Evolutionary conservation across 163 green algal genomes (phyloP).

Genomic region (Chloroidium sp.): DNA sequence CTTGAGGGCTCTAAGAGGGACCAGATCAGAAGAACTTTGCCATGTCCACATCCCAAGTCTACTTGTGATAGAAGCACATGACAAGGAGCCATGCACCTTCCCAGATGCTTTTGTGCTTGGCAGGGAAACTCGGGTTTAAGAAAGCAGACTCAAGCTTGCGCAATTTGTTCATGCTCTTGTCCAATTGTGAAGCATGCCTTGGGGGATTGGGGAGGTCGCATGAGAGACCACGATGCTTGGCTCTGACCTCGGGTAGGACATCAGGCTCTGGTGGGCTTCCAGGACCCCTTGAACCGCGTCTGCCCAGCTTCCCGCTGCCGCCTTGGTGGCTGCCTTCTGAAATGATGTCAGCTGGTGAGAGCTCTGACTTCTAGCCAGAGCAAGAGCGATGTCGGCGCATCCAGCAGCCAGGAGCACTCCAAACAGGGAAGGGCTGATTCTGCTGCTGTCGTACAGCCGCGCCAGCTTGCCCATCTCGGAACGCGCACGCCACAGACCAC

Average conservation of each 20-base stretch:
- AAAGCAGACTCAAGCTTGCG: no score
- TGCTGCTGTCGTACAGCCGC: slow-evolving; percentile 43
- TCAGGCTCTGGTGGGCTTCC: slow-evolving; percentile 24
- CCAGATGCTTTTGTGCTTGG: no score
- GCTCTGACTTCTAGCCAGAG: slow-evolving; percentile 26
- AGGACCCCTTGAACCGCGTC: slow-evolving; percentile 8
- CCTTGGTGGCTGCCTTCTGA: slow-evolving; percentile 27
- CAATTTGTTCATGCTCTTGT: no score
- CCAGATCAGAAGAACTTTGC: no score
- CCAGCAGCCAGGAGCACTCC: slow-evolving; percentile 42
- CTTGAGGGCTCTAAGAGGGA: no score
- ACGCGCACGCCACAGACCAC: slow-evolving; percentile 19
- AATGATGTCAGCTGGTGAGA: slow-evolving; percentile 6
- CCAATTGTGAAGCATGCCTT: no score
- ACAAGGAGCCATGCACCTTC: no score
- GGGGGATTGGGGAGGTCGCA: no score
- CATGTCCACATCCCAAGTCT: no score
- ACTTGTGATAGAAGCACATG: no score
- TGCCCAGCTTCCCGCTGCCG: slow-evolving; percentile 24
- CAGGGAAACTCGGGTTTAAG: no score
- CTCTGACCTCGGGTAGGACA: slow-evolving; percentile 16
- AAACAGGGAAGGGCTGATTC: slow-evolving; percentile 35
- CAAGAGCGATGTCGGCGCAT: slow-evolving; percentile 42
- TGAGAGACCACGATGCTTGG: background rate
- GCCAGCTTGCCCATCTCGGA: slow-evolving; percentile 33